phyloP scores from a whole-genome alignment of 2,329 filamentous ascomycete genomes.

The Penicillium sp. region DNA sequence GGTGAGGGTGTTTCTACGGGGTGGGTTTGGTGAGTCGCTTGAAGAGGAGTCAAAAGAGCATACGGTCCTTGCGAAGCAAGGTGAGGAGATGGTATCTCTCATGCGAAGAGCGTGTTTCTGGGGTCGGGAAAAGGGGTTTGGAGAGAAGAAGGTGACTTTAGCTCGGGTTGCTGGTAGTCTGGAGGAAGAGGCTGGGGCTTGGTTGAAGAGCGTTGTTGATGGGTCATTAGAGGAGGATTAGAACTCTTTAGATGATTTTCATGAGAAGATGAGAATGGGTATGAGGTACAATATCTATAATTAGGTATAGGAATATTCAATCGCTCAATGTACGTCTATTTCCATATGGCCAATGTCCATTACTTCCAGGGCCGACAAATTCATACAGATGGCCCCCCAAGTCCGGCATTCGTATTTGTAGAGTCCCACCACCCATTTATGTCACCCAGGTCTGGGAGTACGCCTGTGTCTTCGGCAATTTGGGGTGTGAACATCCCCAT shows the following conservation, averaged over 20 bases:
- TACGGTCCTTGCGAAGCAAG: conserved; percentile 38
- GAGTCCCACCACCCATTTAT: conserved; percentile 36
- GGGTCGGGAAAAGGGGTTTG: conserved; percentile 41
- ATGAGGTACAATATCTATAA: not conserved
- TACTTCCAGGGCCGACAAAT: not conserved
- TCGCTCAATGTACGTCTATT: not conserved
- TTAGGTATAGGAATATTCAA: not conserved
- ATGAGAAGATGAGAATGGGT: not conserved
- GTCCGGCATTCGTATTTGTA: conserved; percentile 12
- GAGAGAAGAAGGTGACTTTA: conserved; percentile 35
- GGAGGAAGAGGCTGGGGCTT: conserved; percentile 9
- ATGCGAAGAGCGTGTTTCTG: conserved; percentile 46
- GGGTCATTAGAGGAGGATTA: conserved; percentile 7
- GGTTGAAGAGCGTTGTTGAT: conserved; percentile 13
- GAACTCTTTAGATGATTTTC: not conserved
- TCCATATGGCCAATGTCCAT: not conserved
- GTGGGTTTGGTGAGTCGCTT: not conserved
- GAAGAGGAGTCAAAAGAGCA: not conserved
- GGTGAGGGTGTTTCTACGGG: conserved; percentile 27
- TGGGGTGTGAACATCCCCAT: conserved; percentile 10
- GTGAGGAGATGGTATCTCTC: conserved; percentile 40
- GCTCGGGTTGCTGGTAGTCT: not conserved
- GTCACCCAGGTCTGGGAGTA: conserved; percentile 25
- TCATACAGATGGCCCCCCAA: conserved; percentile 21
- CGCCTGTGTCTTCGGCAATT: conserved; percentile 12